Conservation (phyloP, 306 rosid genomes). For the Vachellia collinsii region DNA sequence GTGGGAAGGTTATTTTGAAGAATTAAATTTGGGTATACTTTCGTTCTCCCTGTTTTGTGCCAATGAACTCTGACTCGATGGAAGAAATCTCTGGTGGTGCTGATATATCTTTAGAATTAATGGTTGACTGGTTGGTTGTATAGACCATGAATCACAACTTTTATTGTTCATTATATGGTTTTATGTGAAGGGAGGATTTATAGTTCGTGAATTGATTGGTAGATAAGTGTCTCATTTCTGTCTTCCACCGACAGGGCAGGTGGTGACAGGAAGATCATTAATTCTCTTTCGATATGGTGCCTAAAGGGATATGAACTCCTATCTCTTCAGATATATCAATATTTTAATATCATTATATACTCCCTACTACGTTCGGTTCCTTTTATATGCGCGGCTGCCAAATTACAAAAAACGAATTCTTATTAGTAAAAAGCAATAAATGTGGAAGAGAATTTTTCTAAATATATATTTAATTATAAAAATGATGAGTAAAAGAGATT, state of each 20-base stretch:
- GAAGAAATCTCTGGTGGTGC: conserved; percentile 8
- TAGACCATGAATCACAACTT: not conserved
- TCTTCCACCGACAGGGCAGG: not conserved
- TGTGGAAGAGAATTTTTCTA: too few relatives aligned
- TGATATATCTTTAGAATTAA: not conserved
- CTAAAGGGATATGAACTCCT: too few relatives aligned
- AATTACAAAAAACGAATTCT: too few relatives aligned
- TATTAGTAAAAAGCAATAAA: too few relatives aligned
- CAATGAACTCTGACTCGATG: not conserved
- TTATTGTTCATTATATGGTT: not conserved
- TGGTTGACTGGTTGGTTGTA: not conserved
- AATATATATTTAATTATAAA: too few relatives aligned
- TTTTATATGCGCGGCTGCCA: too few relatives aligned
- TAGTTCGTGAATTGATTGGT: not conserved
- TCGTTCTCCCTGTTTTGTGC: not conserved
- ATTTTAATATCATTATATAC: too few relatives aligned
- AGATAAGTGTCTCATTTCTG: not conserved
- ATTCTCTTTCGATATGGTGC: not conserved
- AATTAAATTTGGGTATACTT: not conserved
- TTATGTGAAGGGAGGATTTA: not conserved
- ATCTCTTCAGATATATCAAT: too few relatives aligned
- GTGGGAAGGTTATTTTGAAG: not conserved
- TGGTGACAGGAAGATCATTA: not conserved
- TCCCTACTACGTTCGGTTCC: too few relatives aligned
- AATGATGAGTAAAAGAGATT: too few relatives aligned